Conservation (phyloP, 2,329 filamentous ascomycete genomes). For the Blastomyces emzantsi region DNA sequence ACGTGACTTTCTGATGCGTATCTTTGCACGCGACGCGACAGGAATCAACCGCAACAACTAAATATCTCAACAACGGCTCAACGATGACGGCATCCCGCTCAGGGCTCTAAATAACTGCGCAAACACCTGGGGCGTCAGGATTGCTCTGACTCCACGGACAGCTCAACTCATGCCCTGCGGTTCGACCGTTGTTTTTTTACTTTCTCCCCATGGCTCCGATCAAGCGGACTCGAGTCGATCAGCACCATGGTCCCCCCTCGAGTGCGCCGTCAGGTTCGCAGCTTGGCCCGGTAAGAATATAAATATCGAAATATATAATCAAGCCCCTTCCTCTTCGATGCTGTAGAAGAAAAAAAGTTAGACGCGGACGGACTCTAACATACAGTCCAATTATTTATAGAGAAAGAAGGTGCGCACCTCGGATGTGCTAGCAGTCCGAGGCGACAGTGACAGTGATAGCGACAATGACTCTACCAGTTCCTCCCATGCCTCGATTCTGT, state of each 20-base stretch:
- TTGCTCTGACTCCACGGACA: too few relatives aligned
- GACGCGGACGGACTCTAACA: not conserved
- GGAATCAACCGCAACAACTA: not conserved
- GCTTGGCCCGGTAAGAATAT: not conserved
- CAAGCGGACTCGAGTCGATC: constrained; percentile 10
- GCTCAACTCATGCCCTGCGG: not conserved
- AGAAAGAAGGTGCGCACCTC: constrained; percentile 38
- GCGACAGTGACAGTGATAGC: constrained; percentile 21
- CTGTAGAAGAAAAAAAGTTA: not conserved
- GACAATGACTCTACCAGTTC: constrained; percentile 20
- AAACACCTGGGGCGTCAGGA: not conserved
- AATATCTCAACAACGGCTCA: not conserved
- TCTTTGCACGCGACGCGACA: not conserved
- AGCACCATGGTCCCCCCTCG: not conserved
- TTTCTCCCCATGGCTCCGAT: constrained; percentile 6
- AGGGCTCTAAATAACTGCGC: not conserved
- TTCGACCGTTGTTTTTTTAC: not conserved
- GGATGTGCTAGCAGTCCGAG: constrained; percentile 17
- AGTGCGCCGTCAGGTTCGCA: not conserved
- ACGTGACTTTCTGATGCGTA: not conserved
- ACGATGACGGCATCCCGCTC: not conserved
- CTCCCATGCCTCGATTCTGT: not conserved
- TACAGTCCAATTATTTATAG: constrained; percentile 21
- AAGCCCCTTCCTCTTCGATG: not conserved
- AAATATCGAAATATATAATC: not conserved